Evolutionary conservation across 2,329 filamentous ascomycete species (phyloP), one percentile per base, ranked within the genome.

Genomic region (Alternaria postmessia): DNA sequence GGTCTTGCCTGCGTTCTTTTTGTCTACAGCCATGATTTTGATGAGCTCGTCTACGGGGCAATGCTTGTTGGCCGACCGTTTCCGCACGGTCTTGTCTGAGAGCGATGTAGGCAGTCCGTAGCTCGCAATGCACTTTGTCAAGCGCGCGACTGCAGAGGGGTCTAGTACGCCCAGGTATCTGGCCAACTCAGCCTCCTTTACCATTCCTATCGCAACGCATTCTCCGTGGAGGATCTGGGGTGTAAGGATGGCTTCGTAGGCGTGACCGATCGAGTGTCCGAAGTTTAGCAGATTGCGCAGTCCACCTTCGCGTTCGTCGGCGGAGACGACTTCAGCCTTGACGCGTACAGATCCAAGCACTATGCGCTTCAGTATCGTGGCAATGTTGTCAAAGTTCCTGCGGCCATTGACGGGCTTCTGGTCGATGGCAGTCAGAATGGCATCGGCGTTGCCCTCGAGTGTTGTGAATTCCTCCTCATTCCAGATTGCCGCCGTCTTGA

Each of bases 401-500:
- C 80, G 78, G 44, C 82, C 85, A 24, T 86, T 81, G 26, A 85
- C 82, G 4, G 85, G 81, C 66, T 87, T 86, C 43, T 86, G 83
- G 61, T 88, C 89, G 59, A 96, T 85, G 8, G 91, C 88, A 24
- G 86, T 84, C 72, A 97, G 85, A 52, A 99, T 93, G 5, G 85
- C 81, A 38, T 89, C 82, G 1, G 94, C 93, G 71, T 95, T 92
- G 67, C 91, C 85, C 77, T 99, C 95, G 18, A 99, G 84, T 12
- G 90, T 82, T 43, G 89, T 86, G 76, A 99, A 99, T 74, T 97
- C 94, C 9, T 85, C 81, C 79, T 96, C 93, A 72, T 96, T 88
- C 88, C 94, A 97, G 70, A 99, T 98, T 54, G 95, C 95, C 3
- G 95, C 95, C 4, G 95, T 99, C 86, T 97, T 97, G 77, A 97